Evolutionary conservation across 2,329 filamentous ascomycete species (phyloP).

Genomic region (Verticillium albo-atrum): DNA sequence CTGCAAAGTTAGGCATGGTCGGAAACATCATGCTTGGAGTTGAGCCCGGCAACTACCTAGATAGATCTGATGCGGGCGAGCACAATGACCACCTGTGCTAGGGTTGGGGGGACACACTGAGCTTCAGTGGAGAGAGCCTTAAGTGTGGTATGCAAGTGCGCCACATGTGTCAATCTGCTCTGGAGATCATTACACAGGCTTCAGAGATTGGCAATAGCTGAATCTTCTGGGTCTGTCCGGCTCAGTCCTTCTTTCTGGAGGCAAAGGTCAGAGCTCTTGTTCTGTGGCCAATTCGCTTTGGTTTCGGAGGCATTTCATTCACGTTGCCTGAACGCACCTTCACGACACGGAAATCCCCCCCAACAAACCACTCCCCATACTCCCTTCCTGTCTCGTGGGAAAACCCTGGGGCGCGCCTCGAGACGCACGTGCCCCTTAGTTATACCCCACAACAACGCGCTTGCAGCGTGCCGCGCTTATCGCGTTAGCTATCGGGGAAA

Average conservation of each 20-base stretch:
- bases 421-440: neutral
- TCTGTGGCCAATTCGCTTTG: neutral
- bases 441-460: neutral
- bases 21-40: neutral
- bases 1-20: neutral
- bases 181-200: neutral
- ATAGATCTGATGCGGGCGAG: neutral
- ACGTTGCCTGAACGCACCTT: neutral
- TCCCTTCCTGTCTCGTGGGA: neutral
- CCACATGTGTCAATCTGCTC: neutral
- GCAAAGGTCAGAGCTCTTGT: neutral
- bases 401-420: neutral
- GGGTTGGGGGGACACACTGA: neutral
- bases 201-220: neutral
- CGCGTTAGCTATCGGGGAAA: slow-evolving; percentile 12
- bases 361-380: neutral
- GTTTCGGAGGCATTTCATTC: neutral
- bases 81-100: neutral
- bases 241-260: neutral
- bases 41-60: neutral
- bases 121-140: neutral
- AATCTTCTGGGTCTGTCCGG: neutral
- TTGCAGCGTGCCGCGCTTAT: neutral
- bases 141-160: neutral
- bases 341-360: neutral